Evolutionary conservation across 2,329 filamentous ascomycete species (phyloP).

Genomic region (Colletotrichum salicis): DNA sequence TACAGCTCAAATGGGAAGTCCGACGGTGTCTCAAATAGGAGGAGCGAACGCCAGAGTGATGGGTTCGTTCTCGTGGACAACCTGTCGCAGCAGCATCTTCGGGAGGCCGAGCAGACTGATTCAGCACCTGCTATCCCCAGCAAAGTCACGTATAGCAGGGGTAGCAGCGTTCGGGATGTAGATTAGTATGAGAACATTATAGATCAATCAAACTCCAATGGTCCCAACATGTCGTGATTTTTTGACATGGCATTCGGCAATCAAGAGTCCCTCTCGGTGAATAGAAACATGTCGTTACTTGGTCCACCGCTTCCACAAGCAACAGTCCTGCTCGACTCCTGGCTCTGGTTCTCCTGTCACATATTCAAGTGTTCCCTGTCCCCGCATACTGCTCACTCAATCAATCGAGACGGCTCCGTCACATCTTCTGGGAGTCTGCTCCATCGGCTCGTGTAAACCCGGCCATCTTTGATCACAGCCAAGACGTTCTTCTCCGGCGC

Average conservation of each 20-base stretch:
- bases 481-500: conserved; percentile 57
- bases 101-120: background rate
- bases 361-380: too few relatives aligned
- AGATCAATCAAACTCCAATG: background rate
- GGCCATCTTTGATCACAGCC: conserved; percentile 65
- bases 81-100: conserved; percentile 1
- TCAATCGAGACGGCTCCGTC: conserved; percentile 24
- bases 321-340: background rate
- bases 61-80: conserved; percentile 10
- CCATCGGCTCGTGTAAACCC: conserved; percentile 48
- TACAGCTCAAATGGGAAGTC: conserved; percentile 14
- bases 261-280: too few relatives aligned
- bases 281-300: too few relatives aligned
- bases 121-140: background rate
- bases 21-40: background rate
- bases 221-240: too few relatives aligned
- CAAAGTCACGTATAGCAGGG: background rate
- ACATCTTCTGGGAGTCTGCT: conserved; percentile 37
- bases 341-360: background rate
- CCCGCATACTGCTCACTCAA: conserved; percentile 9
- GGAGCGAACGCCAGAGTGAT: background rate
- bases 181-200: background rate
- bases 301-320: too few relatives aligned
- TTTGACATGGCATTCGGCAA: too few relatives aligned
- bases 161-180: background rate